Base-by-base conservation (phyloP, 768 basidiomycete genomes). In the Panaeolus papilionaceus region DNA sequence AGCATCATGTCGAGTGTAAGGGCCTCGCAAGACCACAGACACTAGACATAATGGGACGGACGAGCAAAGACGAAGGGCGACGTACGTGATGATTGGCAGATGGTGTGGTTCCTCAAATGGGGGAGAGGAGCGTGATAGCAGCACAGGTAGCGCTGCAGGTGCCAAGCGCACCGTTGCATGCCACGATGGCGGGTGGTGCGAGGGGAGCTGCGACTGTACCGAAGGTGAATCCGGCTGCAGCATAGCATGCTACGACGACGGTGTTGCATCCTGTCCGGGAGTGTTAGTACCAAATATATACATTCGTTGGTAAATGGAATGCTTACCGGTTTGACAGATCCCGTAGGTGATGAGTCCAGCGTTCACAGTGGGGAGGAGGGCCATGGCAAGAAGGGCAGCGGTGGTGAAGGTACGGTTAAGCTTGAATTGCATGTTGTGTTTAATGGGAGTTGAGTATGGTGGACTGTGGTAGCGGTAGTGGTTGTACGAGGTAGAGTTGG, bases 101-200 rank as follows among this genome's bases (percentile, higher is more conserved):
- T 20, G 45, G 20, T 18, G 10, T 18, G 20, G 14, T 16, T 47
- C 8, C 51, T 72, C 65, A 66, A 45, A 75, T 81, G 7, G 83
- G 83, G 0, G 81, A 62, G n/a, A 70, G 51, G 26, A 72, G 63
- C 26, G 70, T 65, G 20, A 68, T 64, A 3, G 39, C 65, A 1
- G 70, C 70, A 23, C 54, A 68, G 0, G 77, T 73, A 1, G 80
- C 77, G n/a, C 78, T 77, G 67, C 84, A 85, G 0, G 76, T 77
- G 0, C 85, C 85, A 8, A 84, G 76, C 0, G 77, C 84, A 3
- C 74, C 67, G 71, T 85, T 86, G 75, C 84, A 86, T 0, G 51
- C 80, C 5, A 85, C 8, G 58, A 82, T 75, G 7, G 73, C 79
- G 2, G 81, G 73, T 0, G 84, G 82, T 2, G 81, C 78, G 1